Conservation (phyloP, 139 green algal genomes). For the Protoeuglena noctilucae region DNA sequence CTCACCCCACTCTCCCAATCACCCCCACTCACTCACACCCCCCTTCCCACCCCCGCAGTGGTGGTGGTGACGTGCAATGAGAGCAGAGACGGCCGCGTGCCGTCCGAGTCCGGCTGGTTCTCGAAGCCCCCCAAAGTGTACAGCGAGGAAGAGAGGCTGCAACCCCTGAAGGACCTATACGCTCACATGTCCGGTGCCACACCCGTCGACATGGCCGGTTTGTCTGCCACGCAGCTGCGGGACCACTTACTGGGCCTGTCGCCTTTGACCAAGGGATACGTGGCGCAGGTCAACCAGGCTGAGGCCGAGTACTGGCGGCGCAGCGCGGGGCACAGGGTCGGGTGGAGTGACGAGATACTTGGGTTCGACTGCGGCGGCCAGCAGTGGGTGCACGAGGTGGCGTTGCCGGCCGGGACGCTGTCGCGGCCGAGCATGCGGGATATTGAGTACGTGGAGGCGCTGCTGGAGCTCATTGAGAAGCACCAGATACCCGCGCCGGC, state of each 20-base stretch:
- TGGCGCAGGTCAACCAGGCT: conserved; percentile 62
- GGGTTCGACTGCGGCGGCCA: conserved; percentile 95
- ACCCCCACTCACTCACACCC: background rate
- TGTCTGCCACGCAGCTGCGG: conserved; percentile 52
- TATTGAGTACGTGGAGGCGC: conserved; percentile 55
- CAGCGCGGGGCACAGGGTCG: conserved; percentile 22
- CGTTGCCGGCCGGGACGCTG: conserved; percentile 36
- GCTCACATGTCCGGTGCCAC: background rate
- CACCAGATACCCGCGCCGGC: conserved; percentile 54
- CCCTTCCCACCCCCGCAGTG: conserved; percentile 3
- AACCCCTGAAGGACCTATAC: conserved; percentile 18
- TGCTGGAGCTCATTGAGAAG: conserved; percentile 55
- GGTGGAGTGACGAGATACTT: conserved; percentile 81
- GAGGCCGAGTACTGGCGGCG: conserved; percentile 77
- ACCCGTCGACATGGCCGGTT: conserved; percentile 1
- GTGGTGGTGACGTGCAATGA: conserved; percentile 23
- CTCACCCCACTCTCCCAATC: conserved; percentile 5
- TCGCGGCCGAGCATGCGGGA: conserved; percentile 21
- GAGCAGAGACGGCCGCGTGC: conserved; percentile 6
- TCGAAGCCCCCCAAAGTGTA: conserved; percentile 1
- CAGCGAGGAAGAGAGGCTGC: conserved; percentile 15
- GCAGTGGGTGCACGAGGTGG: conserved; percentile 92
- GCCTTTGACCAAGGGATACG: conserved; percentile 50
- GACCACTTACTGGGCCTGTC: conserved; percentile 58
- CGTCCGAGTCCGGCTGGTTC: background rate